These are phyloP conservation scores for Neurospora africana DNA, from an alignment of 495 filamentous ascomycete species.

Conservation along the genomic window DNA sequence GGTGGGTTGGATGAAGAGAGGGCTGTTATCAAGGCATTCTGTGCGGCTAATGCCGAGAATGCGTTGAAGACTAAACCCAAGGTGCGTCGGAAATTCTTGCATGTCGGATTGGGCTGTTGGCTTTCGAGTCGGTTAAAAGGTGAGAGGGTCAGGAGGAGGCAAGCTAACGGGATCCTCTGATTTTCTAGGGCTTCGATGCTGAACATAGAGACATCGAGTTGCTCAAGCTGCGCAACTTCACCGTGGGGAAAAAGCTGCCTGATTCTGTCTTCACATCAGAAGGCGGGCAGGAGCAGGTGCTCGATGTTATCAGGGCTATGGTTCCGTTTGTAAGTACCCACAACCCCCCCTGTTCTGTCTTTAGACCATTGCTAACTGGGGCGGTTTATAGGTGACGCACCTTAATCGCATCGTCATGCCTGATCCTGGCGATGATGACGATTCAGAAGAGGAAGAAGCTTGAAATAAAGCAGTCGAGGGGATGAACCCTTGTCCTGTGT, in stretches of 20 bases:
- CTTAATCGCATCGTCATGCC: slow-evolving; percentile 58
- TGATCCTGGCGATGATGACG: slow-evolving; percentile 36
- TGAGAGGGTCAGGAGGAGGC: neutral
- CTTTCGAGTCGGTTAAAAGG: neutral
- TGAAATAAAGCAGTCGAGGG: neutral
- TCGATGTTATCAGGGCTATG: slow-evolving; percentile 43
- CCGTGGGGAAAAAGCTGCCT: slow-evolving; percentile 49
- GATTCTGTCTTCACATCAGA: slow-evolving; percentile 44
- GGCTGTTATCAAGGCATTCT: slow-evolving; percentile 53
- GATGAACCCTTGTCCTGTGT: neutral
- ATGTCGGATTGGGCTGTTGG: neutral
- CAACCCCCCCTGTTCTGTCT: slow-evolving; percentile 6
- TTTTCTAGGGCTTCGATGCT: slow-evolving; percentile 53
- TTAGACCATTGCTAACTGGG: neutral
- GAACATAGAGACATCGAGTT: slow-evolving; percentile 39
- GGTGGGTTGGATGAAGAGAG: neutral
- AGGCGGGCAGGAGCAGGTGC: slow-evolving; percentile 23
- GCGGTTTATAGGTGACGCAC: slow-evolving; percentile 40
- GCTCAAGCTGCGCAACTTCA: slow-evolving; percentile 53
- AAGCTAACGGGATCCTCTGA: neutral
- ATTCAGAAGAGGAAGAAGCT: slow-evolving; percentile 20
- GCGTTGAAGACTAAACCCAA: slow-evolving; percentile 80
- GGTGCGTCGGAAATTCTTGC: slow-evolving; percentile 36
- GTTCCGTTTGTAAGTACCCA: slow-evolving; percentile 47
- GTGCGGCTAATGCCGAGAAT: slow-evolving; percentile 52